Percentiles rank a stretch among this genome's conserved stretches.
Conservation (phyloP, 257 asterid species). For the Fraxinus americana region DNA sequence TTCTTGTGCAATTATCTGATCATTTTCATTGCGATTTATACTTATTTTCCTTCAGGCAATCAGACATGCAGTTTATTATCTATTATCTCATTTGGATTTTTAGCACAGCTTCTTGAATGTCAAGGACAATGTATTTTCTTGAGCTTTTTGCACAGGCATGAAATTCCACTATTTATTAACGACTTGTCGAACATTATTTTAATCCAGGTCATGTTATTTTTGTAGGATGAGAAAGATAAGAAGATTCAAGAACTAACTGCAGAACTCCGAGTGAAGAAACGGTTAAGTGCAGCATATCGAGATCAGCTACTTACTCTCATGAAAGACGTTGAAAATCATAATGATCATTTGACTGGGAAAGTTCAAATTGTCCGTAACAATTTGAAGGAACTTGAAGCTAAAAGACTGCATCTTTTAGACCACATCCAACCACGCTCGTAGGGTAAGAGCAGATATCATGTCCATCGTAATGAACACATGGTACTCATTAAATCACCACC, state of each 20-base stretch:
- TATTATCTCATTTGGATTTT: constrained; percentile 14
- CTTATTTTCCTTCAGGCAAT: constrained; percentile 8
- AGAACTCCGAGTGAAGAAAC: constrained; percentile 65
- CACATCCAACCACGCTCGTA: constrained; percentile 31
- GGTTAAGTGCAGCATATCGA: constrained; percentile 62
- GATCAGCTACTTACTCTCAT: constrained; percentile 66
- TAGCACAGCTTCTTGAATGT: constrained; percentile 8
- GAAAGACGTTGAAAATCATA: constrained; percentile 71
- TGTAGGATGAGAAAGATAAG: constrained; percentile 78
- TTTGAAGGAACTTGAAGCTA: constrained; percentile 58
- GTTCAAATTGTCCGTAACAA: constrained; percentile 51
- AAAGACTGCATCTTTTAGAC: constrained; percentile 40
- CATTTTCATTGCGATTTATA: constrained; percentile 6
- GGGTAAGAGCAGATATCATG: constrained; percentile 33
- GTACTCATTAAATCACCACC: background rate
- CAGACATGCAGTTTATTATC: background rate
- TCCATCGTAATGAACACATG: constrained; percentile 9
- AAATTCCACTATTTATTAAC: background rate
- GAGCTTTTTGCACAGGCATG: constrained; percentile 1
- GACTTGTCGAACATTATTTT: constrained; percentile 13
- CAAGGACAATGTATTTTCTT: background rate
- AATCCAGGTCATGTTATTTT: constrained; percentile 15
- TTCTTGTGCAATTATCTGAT: background rate
- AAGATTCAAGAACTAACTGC: constrained; percentile 74
- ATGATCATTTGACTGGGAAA: constrained; percentile 55